Evolutionary conservation across 2,329 filamentous ascomycete species (phyloP).

Genomic region (Pseudogymnoascus sp.): DNA sequence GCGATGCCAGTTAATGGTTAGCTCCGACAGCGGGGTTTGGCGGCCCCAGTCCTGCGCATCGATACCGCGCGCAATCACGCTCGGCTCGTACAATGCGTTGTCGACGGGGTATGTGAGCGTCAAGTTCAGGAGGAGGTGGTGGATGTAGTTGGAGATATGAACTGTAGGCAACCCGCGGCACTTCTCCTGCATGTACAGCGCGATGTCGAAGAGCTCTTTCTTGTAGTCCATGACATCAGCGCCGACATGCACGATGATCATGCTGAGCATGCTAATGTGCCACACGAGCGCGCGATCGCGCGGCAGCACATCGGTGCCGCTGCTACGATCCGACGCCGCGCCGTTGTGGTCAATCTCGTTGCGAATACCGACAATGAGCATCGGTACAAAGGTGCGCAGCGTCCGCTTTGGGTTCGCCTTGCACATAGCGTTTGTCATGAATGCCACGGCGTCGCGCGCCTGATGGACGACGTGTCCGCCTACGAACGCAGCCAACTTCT

Average conservation of each 20-base stretch:
- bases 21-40: slow-evolving; percentile 61
- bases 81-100: slow-evolving; percentile 78
- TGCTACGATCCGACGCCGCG: slow-evolving; percentile 88
- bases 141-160: slow-evolving; percentile 94
- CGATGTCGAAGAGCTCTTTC: slow-evolving; percentile 81
- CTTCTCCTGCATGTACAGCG: slow-evolving; percentile 91
- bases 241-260: slow-evolving; percentile 96
- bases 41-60: slow-evolving; percentile 79
- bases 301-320: slow-evolving; percentile 85
- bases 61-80: slow-evolving; percentile 62
- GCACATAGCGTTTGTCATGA: slow-evolving; percentile 93
- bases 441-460: slow-evolving; percentile 94
- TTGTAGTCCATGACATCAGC: slow-evolving; percentile 83
- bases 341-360: slow-evolving; percentile 97
- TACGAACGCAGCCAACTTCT: slow-evolving; percentile 89
- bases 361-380: slow-evolving; percentile 83
- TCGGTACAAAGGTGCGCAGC: slow-evolving; percentile 80
- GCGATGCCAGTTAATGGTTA: slow-evolving; percentile 88
- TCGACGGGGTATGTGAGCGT: slow-evolving; percentile 93
- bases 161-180: slow-evolving; percentile 91
- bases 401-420: slow-evolving; percentile 94
- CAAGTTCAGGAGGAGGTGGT: slow-evolving; percentile 88
- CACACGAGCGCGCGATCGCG: slow-evolving; percentile 89
- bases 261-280: slow-evolving; percentile 94
- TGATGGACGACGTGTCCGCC: slow-evolving; percentile 94